A percentile compares a stretch with the other conserved stretches of the same genome.
These are phyloP conservation scores for Tritrichomonas foetus DNA, from an alignment of 208 protist species.

Conservation along the genomic window DNA sequence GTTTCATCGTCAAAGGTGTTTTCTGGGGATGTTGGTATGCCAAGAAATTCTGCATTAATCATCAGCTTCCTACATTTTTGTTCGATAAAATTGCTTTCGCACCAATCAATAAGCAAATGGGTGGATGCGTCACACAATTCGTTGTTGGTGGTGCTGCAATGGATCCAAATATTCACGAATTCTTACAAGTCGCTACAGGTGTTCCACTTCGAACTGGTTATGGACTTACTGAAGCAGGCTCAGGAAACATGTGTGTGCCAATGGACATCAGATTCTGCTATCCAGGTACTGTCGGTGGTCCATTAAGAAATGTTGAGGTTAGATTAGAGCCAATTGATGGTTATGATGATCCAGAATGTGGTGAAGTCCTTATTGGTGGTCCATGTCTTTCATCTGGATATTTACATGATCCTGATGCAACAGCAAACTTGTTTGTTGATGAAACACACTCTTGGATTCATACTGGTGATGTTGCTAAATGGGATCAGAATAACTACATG, in stretches of 20 bases:
- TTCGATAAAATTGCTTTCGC: neutral
- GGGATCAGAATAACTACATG: neutral
- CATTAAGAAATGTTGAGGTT: neutral
- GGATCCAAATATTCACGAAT: neutral
- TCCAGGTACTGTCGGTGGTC: neutral
- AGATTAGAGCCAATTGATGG: neutral
- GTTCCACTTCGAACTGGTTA: neutral
- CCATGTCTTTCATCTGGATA: neutral
- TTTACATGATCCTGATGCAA: neutral
- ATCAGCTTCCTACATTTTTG: neutral
- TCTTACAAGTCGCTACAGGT: neutral
- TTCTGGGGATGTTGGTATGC: constrained; percentile 20
- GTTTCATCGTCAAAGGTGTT: neutral
- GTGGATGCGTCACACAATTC: neutral
- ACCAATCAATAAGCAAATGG: neutral
- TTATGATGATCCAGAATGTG: constrained; percentile 19
- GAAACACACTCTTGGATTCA: neutral
- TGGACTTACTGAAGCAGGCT: constrained; percentile 21
- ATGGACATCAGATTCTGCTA: neutral
- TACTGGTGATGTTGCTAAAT: constrained; percentile 31
- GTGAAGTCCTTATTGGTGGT: neutral
- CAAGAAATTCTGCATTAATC: neutral
- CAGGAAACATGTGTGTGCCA: neutral
- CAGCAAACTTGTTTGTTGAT: neutral
- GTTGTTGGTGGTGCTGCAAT: constrained; percentile 1